Evolutionary conservation across 306 rosid genomes (phyloP), one percentile per base, ranked within the genome.

Genomic region (Corylus heterophylla): DNA sequence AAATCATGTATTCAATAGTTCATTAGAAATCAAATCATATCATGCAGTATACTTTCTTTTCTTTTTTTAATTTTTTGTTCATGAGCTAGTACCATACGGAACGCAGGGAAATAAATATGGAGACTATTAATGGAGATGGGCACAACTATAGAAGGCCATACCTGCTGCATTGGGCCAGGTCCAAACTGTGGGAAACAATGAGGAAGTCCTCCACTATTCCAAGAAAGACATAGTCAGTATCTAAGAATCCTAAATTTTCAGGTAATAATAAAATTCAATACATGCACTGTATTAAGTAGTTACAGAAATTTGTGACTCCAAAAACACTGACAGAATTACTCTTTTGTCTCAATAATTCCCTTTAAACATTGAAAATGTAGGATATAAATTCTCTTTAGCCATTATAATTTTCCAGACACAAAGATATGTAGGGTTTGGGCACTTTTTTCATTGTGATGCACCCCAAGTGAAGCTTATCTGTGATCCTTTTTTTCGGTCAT

Each of bases 151-250:
- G 59, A 81, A 74, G 58, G 75, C 7, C 22, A 75, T 82, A 92
- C 98, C 96, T 92, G 98, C 87, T 95, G 98, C 25, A 95, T 88
- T 12, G 77, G 76, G 69, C 98, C 98, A 3, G 98, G 98, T 84
- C 98, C 98, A 88, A 95, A 95, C 91, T 95, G 98, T 16, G 98
- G 98, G 85, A 95, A 92, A 84, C 98, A 95, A 87, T 95, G 98
- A 27, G 98, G 98, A 75, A 95, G 18, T 9, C 98, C 98, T 73
- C 98, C 98, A 88, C 98, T 92, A 82, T 58, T 79, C 80, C 63
- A 86, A 87, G 31, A 83, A 76, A 80, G 44, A 79, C 68, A 14
- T 4, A 85, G 74, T 92, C 85, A 90, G 85, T 76, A 78, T 84
- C 73, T 3, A 27, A 45, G 22, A 7, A 61, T 78, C 74, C 78